Base-by-base conservation (phyloP, 129 eudicot species). In the Chrysanthemum seticuspe region DNA sequence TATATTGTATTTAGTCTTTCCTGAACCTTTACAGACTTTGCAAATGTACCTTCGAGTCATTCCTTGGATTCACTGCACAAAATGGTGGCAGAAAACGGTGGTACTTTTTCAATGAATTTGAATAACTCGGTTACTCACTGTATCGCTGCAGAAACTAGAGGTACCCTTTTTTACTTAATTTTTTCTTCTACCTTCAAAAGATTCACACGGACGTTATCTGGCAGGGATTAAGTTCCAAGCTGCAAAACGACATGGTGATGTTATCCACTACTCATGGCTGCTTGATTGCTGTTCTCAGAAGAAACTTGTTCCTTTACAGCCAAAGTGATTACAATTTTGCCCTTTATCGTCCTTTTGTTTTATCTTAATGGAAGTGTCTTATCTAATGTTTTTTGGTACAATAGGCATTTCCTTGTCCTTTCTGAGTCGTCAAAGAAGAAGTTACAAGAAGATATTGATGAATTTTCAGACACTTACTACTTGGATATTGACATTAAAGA, bases 101-200 rank as follows among this genome's bases (percentile, higher is more conserved):
- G 99, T 36, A 81, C 89, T 72, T 95, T 91, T 78, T 95, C 97
- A 14, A 95, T 95, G 97, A 95, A 95, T 88, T 76, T 95, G 81
- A 90, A 88, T 71, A 87, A 83, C 64, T 70, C 89, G 10, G 97
- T 95, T 76, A 95, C 97, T 77, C 97, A 90, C 80, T 95, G 96
- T 76, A 81, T 95, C 71, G 99, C 96, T 57, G 87, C 97, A 47
- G 99, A 90, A 77, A 83, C 85, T 74, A 88, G 81, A 89, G 97
- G 47, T 40, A 40, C 10, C 47, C 10, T 1, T 56, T 67, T 57
- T 75, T 18, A 31, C 13, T 57, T 34, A 34, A 18, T 65, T 10
- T 50, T 64, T 58, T 59, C 60, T 50, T 67, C 65, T 57, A 67
- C 66, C 14, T 13, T 15, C 16, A 47, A 70, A 55, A 57, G 10